A percentile compares a stretch with the other conserved stretches of the same genome.
phyloP scores from a whole-genome alignment of 2,329 filamentous ascomycete species.

The Graphiopsis chlorocephala region DNA sequence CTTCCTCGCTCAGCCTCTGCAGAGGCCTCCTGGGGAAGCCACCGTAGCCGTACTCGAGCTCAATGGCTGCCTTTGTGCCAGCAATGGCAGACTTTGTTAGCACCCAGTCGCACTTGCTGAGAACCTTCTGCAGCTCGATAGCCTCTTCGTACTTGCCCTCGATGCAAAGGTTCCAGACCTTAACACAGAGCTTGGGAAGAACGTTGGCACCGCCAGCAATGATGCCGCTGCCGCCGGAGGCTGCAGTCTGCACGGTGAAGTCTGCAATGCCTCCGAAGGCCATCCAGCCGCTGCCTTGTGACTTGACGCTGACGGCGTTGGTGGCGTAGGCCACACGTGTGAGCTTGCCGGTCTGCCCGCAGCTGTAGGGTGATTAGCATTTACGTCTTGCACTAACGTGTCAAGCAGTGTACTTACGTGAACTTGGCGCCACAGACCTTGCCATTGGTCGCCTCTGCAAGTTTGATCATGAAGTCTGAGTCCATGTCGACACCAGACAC shows the following conservation, averaged over 20 bases:
- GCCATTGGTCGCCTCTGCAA: conserved; percentile 71
- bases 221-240: conserved; percentile 76
- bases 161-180: conserved; percentile 72
- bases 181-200: conserved; percentile 76
- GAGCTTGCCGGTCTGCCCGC: conserved; percentile 80
- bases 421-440: conserved; percentile 81
- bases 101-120: conserved; percentile 78
- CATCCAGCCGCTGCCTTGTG: conserved; percentile 60
- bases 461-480: conserved; percentile 77
- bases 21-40: conserved; percentile 72
- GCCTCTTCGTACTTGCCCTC: conserved; percentile 74
- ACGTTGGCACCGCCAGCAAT: conserved; percentile 85
- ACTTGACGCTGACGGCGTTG: conserved; percentile 64
- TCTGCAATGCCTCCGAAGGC: conserved; percentile 86
- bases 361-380: conserved; percentile 15
- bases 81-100: conserved; percentile 79
- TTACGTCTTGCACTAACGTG: background rate
- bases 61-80: conserved; percentile 80
- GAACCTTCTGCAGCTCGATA: conserved; percentile 69
- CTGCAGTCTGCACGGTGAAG: conserved; percentile 78
- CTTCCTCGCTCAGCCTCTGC: conserved; percentile 60
- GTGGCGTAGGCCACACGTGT: conserved; percentile 74
- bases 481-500: conserved; percentile 87
- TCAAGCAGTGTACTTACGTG: conserved; percentile 55
- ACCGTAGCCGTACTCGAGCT: conserved; percentile 79